Percentiles rank a stretch among this genome's conserved stretches.
phyloP scores from a whole-genome alignment of 2,329 filamentous ascomycete genomes.

The Aspergillus sp. region DNA sequence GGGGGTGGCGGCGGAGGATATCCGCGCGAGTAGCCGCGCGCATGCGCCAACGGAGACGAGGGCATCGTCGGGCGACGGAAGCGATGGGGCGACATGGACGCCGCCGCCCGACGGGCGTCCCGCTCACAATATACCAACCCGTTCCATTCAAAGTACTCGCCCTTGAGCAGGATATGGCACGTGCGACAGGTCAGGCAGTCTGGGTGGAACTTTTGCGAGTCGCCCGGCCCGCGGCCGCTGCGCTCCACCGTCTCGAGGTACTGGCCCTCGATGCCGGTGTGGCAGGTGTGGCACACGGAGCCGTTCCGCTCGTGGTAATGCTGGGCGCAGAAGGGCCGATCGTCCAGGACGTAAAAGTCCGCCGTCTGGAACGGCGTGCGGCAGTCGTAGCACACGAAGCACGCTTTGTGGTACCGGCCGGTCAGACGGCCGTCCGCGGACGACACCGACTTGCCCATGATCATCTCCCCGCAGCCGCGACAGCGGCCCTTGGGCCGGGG shows the following conservation, averaged over 20 bases:
- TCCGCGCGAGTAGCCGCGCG: slow-evolving; percentile 13
- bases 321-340: slow-evolving; percentile 84
- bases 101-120: slow-evolving; percentile 67
- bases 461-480: slow-evolving; percentile 74
- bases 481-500: slow-evolving; percentile 68
- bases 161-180: slow-evolving; percentile 69
- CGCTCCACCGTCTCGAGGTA: slow-evolving; percentile 77
- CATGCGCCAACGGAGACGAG: slow-evolving; percentile 32
- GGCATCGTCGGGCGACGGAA: slow-evolving; percentile 32
- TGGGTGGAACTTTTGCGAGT: slow-evolving; percentile 75
- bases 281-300: slow-evolving; percentile 77
- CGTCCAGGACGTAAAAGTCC: slow-evolving; percentile 87
- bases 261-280: slow-evolving; percentile 85
- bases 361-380: slow-evolving; percentile 75
- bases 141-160: slow-evolving; percentile 89
- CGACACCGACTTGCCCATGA: slow-evolving; percentile 88
- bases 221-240: slow-evolving; percentile 29
- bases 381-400: slow-evolving; percentile 89
- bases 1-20: slow-evolving; percentile 27
- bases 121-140: slow-evolving; percentile 81
- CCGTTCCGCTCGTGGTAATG: slow-evolving; percentile 93
- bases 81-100: slow-evolving; percentile 38
- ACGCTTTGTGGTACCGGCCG: slow-evolving; percentile 91
- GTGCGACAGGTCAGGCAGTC: slow-evolving; percentile 77
- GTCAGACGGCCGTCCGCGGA: slow-evolving; percentile 89